Evolutionary conservation across 1,284 basidiomycete species (phyloP).

Genomic region (Ceratobasidium sp.): DNA sequence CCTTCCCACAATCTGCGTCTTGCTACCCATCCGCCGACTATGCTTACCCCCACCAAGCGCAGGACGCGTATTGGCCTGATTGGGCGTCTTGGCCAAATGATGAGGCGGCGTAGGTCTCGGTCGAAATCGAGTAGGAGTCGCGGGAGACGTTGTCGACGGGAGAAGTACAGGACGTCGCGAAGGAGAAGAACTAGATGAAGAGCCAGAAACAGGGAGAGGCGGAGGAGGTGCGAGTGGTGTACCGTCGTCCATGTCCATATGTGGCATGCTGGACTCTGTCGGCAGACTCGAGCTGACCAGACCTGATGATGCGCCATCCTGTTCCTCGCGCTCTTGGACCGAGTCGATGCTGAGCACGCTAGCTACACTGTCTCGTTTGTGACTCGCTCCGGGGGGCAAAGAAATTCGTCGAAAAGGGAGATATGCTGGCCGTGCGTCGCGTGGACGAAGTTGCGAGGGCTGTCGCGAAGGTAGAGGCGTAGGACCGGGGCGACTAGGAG

Average conservation of each 20-base stretch:
- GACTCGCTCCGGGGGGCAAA: conserved; percentile 67
- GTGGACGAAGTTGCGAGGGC: conserved; percentile 21
- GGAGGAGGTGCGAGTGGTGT: neutral
- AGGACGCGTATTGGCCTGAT: neutral
- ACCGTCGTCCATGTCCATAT: neutral
- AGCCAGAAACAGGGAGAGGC: conserved; percentile 13
- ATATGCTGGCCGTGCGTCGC: conserved; percentile 55
- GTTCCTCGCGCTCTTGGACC: conserved; percentile 25
- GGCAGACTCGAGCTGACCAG: conserved; percentile 25
- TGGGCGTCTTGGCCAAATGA: neutral
- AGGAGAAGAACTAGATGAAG: conserved; percentile 17
- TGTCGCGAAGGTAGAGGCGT: conserved; percentile 14
- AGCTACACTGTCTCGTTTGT: conserved; percentile 35
- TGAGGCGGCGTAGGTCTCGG: conserved; percentile 1
- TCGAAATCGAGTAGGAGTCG: conserved; percentile 13
- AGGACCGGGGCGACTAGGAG: neutral
- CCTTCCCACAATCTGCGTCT: conserved; percentile 50
- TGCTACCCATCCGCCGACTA: neutral
- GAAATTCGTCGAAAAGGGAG: conserved; percentile 81
- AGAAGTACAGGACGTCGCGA: conserved; percentile 21
- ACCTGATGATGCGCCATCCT: neutral
- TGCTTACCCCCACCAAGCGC: neutral
- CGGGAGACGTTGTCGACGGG: neutral
- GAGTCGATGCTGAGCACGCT: conserved; percentile 34
- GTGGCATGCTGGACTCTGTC: conserved; percentile 30